Percentiles rank a stretch among this genome's conserved stretches.
These are phyloP conservation scores for Mycena sanguinolenta DNA, from an alignment of 768 basidiomycete species.

Conservation along the genomic window DNA sequence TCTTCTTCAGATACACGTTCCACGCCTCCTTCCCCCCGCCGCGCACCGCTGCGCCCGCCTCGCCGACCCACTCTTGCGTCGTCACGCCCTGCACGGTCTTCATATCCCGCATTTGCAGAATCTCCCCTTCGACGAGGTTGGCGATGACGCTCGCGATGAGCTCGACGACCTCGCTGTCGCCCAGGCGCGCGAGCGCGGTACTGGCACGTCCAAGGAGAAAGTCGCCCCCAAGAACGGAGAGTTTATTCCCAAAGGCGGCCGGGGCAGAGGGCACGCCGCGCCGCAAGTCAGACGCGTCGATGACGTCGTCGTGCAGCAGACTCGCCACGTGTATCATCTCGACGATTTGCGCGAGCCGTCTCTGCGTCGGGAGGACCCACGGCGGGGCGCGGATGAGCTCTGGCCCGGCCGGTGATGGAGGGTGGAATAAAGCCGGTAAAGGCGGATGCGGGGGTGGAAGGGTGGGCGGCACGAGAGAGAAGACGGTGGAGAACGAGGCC, in stretches of 20 bases:
- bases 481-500: constrained; percentile 72
- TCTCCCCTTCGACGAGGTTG: constrained; percentile 97
- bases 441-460: constrained; percentile 50
- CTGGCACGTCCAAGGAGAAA: constrained; percentile 94
- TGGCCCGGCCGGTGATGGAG: constrained; percentile 24
- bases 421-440: constrained; percentile 42
- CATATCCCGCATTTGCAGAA: constrained; percentile 79
- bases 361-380: constrained; percentile 82
- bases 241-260: constrained; percentile 88
- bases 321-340: constrained; percentile 99
- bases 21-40: constrained; percentile 61
- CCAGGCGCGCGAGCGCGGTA: constrained; percentile 88
- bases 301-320: constrained; percentile 92
- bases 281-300: constrained; percentile 76
- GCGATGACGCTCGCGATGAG: constrained; percentile 92
- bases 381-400: constrained; percentile 43
- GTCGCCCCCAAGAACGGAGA: constrained; percentile 94
- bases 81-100: no score
- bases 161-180: constrained; percentile 92
- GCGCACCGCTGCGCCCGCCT: no score
- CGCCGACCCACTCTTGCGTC: no score
- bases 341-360: constrained; percentile 93
- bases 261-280: constrained; percentile 74
- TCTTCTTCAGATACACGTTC: constrained; percentile 91
- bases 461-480: constrained; percentile 60